Conservation (phyloP, 768 basidiomycete genomes). For the Mycena capillaripes region DNA sequence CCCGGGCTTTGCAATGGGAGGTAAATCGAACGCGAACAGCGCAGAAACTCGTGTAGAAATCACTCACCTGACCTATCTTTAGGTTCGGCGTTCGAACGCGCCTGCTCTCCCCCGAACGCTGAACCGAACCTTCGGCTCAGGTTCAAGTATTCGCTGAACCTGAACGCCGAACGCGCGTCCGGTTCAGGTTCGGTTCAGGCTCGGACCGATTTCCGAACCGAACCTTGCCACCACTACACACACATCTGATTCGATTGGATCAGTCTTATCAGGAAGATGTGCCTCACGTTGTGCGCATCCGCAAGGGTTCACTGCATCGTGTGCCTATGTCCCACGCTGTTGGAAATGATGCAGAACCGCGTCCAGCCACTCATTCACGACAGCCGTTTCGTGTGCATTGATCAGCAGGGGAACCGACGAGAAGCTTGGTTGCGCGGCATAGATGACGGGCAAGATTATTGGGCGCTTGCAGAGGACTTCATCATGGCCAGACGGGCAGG, state of each 20-base stretch:
- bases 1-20: no score
- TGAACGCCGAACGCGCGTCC: no score
- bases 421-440: constrained; percentile 4
- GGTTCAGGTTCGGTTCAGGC: no score
- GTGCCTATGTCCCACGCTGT: not conserved
- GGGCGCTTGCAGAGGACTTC: not conserved
- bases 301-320: not conserved
- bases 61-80: no score
- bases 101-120: no score
- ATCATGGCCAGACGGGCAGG: constrained; percentile 1
- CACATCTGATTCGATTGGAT: constrained; percentile 3
- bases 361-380: constrained; percentile 1
- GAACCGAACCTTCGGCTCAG: no score
- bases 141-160: no score
- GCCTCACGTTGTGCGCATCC: not conserved
- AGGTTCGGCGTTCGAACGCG: no score
- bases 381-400: constrained; percentile 1
- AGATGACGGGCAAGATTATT: constrained; percentile 1
- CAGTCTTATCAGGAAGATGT: not conserved
- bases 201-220: no score
- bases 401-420: not conserved
- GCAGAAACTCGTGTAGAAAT: no score
- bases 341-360: not conserved
- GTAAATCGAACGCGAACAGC: no score
- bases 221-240: no score